Base-by-base conservation (phyloP, 371 early-diverging fungal species). In the Mucor racemosus region DNA sequence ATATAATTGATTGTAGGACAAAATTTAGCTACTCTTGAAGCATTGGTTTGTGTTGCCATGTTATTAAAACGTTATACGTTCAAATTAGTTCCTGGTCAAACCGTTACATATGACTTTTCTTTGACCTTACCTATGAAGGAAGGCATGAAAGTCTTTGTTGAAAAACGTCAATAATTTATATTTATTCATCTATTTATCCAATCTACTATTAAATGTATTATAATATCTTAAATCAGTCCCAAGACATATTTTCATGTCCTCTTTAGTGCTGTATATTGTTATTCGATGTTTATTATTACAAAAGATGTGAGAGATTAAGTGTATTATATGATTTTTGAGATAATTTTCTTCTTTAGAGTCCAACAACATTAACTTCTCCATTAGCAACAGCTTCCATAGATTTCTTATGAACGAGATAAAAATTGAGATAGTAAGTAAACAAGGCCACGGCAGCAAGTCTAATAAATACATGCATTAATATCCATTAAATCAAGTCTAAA, bases 41-140 rank as follows among this genome's bases (percentile, higher is more conserved):
- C 81, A 3, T 39, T 84, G 66, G 78, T 79, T 31, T 69, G 76
- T 19, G 66, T 79, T 15, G 66, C 67, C 40, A 66, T 81, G 69
- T 66, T 84, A 11, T 67, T 84, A 39, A 78, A 73, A 59, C 72
- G 71, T 13, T 86, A 77, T 57, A 72, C 56, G 5, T 82, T 86
- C 44, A 72, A 72, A 33, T 55, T 84, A 54, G 66, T 77, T 7
- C 76, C 79, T 50, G 72, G 74, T 21, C 82, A 82, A 35, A 31
- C 61, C 14, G 59, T 82, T 13, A 76, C 75, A 8, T 78, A 76
- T 54, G 68, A 56, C 9, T n/a, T 72, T 0, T 83, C 85, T 9
- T 64, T 84, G 60, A 83, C 85, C 6, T 62, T 84, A 34, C 85
- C 85, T 7, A 86, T 86, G 86, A 78, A 77, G 63, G 54, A 79